phyloP scores from a whole-genome alignment of 768 basidiomycete genomes.

The Mycena floridula region DNA sequence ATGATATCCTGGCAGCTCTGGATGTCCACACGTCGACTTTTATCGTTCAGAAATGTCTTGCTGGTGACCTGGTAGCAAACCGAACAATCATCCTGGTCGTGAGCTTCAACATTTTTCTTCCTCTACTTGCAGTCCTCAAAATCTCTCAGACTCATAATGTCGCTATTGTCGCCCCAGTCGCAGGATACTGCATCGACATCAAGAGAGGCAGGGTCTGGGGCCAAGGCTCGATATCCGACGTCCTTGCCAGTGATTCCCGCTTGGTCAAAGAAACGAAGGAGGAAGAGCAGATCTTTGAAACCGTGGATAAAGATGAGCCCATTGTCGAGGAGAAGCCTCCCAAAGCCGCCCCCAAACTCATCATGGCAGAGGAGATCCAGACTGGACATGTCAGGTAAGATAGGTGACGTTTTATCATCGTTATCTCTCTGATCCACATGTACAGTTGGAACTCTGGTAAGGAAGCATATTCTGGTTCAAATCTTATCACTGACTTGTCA shows the following conservation, averaged over 20 bases:
- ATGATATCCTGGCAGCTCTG: constrained; percentile 43
- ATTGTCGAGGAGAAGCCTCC: constrained; percentile 2
- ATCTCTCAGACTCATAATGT: constrained; percentile 38
- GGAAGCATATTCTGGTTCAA: constrained; percentile 15
- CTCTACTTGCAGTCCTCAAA: not conserved
- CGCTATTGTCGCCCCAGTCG: constrained; percentile 30
- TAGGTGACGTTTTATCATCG: constrained; percentile 42
- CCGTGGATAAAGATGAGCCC: constrained; percentile 10
- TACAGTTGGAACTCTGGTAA: constrained; percentile 35
- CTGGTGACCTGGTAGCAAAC: constrained; percentile 30
- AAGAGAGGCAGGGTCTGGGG: constrained; percentile 32
- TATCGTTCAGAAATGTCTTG: constrained; percentile 43
- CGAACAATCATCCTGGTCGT: constrained; percentile 40
- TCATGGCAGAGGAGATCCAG: constrained; percentile 41
- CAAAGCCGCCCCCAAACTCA: constrained; percentile 31
- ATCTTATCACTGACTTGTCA: constrained; percentile 10
- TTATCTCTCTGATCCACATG: constrained; percentile 49
- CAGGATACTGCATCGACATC: constrained; percentile 37
- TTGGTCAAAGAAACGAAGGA: not conserved
- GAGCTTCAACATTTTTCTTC: constrained; percentile 28
- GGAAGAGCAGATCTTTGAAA: constrained; percentile 7
- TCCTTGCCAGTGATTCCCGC: constrained; percentile 13
- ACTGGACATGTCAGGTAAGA: constrained; percentile 39
- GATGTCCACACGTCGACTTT: constrained; percentile 47
- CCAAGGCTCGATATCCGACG: constrained; percentile 34